Base-by-base conservation (phyloP, 2,329 filamentous ascomycete genomes). In the Penicillium sp. region DNA sequence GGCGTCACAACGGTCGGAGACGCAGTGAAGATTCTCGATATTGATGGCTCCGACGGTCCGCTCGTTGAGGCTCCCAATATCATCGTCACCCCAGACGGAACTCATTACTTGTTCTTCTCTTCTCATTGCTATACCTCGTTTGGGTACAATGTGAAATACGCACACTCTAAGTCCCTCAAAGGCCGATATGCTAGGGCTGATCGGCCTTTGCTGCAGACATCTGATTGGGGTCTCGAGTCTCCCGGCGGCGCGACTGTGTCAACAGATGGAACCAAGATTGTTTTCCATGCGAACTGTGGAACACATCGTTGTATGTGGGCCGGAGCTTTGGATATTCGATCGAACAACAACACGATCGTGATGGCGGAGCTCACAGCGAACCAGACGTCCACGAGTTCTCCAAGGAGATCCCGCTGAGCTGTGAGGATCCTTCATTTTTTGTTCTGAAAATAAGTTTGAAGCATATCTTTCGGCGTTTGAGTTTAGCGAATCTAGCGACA, bases 61-160 rank as follows among this genome's bases (percentile, higher is more conserved):
- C 71, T 87, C 1, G 77, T 87, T 34, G 85, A 88, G 71, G 85
- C 84, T 10, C 84, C 85, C 0, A 74, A 75, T 48, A 69, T 83
- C 40, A 62, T 73, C 4, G 61, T 57, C 1, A 71, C 75, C 9
- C 16, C 34, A n/a, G 36, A 64, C 11, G 67, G 66, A 18, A 69
- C 75, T 13, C 87, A 86, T 61, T 76, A 84, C 50, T 72, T 88
- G 43, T 85, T 86, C 67, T 88, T 81, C 70, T 84, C 81, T 60
- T 82, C 79, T 40, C 80, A 84, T 55, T 85, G 83, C 70, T 87
- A 77, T 67, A 76, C 76, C 2, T 77, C 78, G 8, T 68, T 78
- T 5, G 64, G 66, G 18, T 87, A 87, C 66, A 78, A 85, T 61
- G 75, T 85, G 18, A 80, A 80, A 52, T 87, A 85, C 62, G 84